Conservation (phyloP, 805 yeast species). For the Schwanniomyces vanrijiae region DNA sequence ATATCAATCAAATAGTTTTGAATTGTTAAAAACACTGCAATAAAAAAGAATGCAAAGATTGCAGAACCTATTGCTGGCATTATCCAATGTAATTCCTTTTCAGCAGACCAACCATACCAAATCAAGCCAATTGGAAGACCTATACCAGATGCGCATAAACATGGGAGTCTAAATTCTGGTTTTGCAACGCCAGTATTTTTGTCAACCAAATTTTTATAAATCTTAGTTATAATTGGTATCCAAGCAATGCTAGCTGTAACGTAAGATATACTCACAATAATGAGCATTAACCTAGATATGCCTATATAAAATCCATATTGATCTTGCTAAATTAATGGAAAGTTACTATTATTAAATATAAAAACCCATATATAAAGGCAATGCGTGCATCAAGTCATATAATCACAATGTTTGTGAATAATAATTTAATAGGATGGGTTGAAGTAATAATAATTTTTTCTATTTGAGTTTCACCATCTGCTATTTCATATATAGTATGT, state of each 20-base stretch:
- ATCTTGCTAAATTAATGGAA: conserved; percentile 51
- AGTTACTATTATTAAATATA: conserved; percentile 61
- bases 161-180: conserved; percentile 62
- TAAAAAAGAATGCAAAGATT: conserved; percentile 58
- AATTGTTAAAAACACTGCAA: conserved; percentile 64
- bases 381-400: conserved; percentile 59
- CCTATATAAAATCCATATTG: conserved; percentile 49
- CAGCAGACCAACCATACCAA: conserved; percentile 74
- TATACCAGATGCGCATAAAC: conserved; percentile 49
- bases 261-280: conserved; percentile 58
- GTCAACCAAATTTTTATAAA: conserved; percentile 35
- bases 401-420: conserved; percentile 61
- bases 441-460: conserved; percentile 46
- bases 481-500: conserved; percentile 61
- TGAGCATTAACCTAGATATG: conserved; percentile 56
- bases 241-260: conserved; percentile 49
- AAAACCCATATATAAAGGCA: conserved; percentile 69
- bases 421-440: conserved; percentile 53
- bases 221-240: conserved; percentile 43
- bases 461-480: conserved; percentile 45
- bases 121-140: conserved; percentile 59
- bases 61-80: conserved; percentile 63
- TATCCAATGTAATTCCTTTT: conserved; percentile 56
- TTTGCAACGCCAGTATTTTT: conserved; percentile 53
- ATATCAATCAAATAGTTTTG: conserved; percentile 70